Conservation (phyloP, 306 rosid species). For the Quercus gilva region DNA sequence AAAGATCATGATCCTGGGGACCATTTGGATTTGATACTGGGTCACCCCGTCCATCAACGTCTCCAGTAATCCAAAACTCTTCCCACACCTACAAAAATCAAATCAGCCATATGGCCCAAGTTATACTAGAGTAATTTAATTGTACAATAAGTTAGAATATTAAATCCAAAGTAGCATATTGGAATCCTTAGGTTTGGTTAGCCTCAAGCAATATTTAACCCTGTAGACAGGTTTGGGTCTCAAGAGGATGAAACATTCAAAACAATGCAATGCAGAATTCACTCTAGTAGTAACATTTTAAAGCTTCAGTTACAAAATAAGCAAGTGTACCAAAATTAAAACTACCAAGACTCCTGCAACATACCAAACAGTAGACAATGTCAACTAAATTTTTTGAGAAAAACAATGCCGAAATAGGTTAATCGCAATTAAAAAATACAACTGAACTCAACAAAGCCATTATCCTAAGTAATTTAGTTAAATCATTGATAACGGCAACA, state of each 20-base stretch:
- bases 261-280: neutral
- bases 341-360: neutral
- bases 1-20: slow-evolving; percentile 91
- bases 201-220: neutral
- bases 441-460: neutral
- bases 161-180: neutral
- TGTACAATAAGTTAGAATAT: neutral
- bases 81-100: slow-evolving; percentile 80
- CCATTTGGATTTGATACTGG: slow-evolving; percentile 85
- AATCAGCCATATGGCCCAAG: slow-evolving; percentile 19
- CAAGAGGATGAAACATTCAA: neutral
- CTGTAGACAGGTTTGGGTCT: no score
- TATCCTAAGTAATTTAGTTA: neutral
- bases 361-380: neutral
- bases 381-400: neutral
- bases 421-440: neutral
- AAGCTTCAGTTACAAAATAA: neutral
- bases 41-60: slow-evolving; percentile 84
- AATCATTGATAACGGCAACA: neutral
- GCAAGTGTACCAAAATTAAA: neutral
- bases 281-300: neutral
- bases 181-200: neutral
- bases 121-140: neutral
- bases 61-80: slow-evolving; percentile 99
- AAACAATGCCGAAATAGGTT: neutral